phyloP scores from a whole-genome alignment of 352 stramenopile genomes.

The Globisporangium heterothallicum region DNA sequence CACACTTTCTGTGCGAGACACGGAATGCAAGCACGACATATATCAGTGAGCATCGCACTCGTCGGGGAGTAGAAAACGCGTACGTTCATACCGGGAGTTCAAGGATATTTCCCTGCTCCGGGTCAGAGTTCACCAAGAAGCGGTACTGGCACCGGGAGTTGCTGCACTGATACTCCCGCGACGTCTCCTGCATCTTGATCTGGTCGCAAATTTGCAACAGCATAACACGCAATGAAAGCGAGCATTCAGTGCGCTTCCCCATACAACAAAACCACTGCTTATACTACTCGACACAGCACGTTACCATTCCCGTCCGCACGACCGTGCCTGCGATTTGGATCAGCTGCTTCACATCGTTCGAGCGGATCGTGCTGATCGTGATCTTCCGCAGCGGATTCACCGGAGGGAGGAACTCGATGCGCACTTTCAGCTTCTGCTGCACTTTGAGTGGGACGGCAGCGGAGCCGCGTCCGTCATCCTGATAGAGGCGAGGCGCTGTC shows the following conservation, averaged over 20 bases:
- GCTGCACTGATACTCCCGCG: conserved; percentile 83
- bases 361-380: conserved; percentile 85
- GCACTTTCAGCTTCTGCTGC: conserved; percentile 67
- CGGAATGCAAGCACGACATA: not conserved
- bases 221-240: not conserved
- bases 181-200: conserved; percentile 92
- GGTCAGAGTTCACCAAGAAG: conserved; percentile 87
- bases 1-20: conserved; percentile 51
- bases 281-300: no score
- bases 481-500: not conserved
- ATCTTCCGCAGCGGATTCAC: conserved; percentile 75
- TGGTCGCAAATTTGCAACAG: conserved; percentile 5
- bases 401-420: conserved; percentile 90
- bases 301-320: conserved; percentile 86
- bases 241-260: no score
- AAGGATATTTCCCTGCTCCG: conserved; percentile 89
- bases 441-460: conserved; percentile 26
- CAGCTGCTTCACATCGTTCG: conserved; percentile 86
- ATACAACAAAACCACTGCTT: no score
- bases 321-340: conserved; percentile 86
- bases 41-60: no score
- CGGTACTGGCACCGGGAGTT: conserved; percentile 60
- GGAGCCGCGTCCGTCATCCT: conserved; percentile 13
- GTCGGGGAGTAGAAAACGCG: not conserved
- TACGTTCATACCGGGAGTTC: conserved; percentile 47